Conservation (phyloP, 257 asterid species). For the Salvia splendens region DNA sequence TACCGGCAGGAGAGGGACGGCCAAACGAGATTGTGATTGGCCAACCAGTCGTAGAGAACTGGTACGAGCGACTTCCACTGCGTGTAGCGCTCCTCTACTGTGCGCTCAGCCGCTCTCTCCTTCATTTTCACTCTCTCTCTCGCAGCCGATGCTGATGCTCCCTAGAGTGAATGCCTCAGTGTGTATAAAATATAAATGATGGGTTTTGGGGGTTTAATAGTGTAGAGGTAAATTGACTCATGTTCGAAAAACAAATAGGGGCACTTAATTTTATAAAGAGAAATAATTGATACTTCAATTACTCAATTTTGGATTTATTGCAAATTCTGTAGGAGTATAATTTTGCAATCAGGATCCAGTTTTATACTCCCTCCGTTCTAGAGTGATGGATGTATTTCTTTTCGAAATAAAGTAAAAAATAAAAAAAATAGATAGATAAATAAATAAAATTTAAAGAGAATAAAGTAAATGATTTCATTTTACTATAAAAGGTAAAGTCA, state of each 20-base stretch:
- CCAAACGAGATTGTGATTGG: constrained; percentile 89
- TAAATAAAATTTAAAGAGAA: no score
- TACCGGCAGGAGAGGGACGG: constrained; percentile 92
- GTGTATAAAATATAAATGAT: not conserved
- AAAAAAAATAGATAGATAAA: no score
- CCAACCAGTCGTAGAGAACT: constrained; percentile 87
- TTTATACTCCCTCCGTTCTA: not conserved
- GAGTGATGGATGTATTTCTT: no score
- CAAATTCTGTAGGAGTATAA: no score
- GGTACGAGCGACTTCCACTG: constrained; percentile 85
- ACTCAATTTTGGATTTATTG: no score
- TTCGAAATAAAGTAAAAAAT: no score
- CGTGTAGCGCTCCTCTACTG: constrained; percentile 58
- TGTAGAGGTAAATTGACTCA: constrained; percentile 8
- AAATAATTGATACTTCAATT: no score
- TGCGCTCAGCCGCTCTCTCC: constrained; percentile 35
- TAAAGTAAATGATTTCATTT: no score
- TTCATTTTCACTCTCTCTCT: constrained; percentile 30
- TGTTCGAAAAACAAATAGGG: not conserved
- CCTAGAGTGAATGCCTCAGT: not conserved
- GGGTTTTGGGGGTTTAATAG: constrained; percentile 23
- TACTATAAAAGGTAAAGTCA: no score
- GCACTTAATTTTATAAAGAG: not conserved
- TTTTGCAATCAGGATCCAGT: no score
- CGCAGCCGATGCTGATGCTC: not conserved